Conservation (phyloP, 805 yeast species). For the Zygosaccharomyces rouxii region DNA sequence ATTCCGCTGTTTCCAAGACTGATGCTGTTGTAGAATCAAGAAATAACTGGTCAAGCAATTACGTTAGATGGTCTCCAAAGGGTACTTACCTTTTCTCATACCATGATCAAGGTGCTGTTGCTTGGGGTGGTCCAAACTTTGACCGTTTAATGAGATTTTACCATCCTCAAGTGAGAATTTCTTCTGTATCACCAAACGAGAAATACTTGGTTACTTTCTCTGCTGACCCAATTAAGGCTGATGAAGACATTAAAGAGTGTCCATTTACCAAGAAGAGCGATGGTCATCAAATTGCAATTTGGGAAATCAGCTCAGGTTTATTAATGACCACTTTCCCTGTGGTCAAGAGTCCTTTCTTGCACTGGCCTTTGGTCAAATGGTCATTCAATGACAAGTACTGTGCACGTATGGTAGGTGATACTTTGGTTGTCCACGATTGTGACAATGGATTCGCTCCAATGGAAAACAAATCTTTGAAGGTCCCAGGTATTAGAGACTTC, state of each 20-base stretch:
- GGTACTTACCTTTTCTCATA: constrained; percentile 85
- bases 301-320: constrained; percentile 83
- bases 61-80: constrained; percentile 85
- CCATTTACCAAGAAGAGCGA: constrained; percentile 85
- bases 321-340: constrained; percentile 88
- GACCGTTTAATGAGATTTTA: constrained; percentile 69
- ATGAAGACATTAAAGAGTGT: constrained; percentile 58
- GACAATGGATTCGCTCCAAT: constrained; percentile 67
- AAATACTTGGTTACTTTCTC: constrained; percentile 86
- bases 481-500: constrained; percentile 82
- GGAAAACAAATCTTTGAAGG: constrained; percentile 79
- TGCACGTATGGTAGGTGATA: constrained; percentile 93
- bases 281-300: constrained; percentile 89
- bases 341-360: constrained; percentile 62
- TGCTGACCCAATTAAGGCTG: constrained; percentile 68
- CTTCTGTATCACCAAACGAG: constrained; percentile 92
- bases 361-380: constrained; percentile 98
- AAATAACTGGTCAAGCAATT: constrained; percentile 80
- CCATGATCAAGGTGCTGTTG: constrained; percentile 91
- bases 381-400: constrained; percentile 87
- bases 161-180: constrained; percentile 84
- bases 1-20: constrained; percentile 63
- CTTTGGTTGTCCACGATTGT: constrained; percentile 84
- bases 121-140: constrained; percentile 91
- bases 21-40: constrained; percentile 77